Percentiles rank a stretch among this genome's conserved stretches.
Conservation (phyloP, 2,329 filamentous ascomycete genomes). For the Diaporthe velutina region DNA sequence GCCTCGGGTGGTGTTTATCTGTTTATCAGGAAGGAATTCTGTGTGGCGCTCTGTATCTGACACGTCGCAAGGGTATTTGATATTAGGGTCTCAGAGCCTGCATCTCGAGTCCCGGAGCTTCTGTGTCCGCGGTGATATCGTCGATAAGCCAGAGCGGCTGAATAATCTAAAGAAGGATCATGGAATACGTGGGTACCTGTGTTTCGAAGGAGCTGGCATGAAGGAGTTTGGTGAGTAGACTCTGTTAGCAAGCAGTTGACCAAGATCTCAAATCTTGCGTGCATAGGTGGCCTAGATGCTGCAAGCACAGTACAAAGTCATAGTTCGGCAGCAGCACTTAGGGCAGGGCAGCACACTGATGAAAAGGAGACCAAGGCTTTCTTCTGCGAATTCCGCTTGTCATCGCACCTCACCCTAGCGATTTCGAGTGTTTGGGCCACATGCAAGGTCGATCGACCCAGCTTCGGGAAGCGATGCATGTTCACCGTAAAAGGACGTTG, state of each 20-base stretch:
- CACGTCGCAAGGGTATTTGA: conserved; percentile 4
- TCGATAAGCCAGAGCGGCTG: neutral
- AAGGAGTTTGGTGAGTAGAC: neutral
- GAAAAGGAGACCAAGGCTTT: neutral
- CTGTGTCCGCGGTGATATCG: neutral
- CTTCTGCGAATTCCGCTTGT: neutral
- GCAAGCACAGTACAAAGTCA: no score
- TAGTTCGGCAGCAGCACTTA: neutral
- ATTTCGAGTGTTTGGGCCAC: neutral
- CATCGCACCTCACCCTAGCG: neutral
- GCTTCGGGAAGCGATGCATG: neutral
- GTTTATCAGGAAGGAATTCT: neutral
- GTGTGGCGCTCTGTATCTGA: conserved; percentile 22
- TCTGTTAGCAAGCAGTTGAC: neutral
- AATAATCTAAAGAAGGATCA: neutral
- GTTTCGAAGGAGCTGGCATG: neutral
- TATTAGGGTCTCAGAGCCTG: conserved; percentile 22
- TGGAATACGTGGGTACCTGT: neutral
- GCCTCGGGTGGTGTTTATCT: neutral
- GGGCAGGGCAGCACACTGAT: neutral
- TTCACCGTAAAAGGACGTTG: neutral
- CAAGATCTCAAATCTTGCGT: neutral
- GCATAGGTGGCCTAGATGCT: neutral
- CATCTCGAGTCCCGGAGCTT: conserved; percentile 2
- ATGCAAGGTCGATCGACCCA: neutral